Evolutionary conservation across 1,139 yeast species (phyloP).

Genomic region (Lodderomyces jiufengensis): DNA sequence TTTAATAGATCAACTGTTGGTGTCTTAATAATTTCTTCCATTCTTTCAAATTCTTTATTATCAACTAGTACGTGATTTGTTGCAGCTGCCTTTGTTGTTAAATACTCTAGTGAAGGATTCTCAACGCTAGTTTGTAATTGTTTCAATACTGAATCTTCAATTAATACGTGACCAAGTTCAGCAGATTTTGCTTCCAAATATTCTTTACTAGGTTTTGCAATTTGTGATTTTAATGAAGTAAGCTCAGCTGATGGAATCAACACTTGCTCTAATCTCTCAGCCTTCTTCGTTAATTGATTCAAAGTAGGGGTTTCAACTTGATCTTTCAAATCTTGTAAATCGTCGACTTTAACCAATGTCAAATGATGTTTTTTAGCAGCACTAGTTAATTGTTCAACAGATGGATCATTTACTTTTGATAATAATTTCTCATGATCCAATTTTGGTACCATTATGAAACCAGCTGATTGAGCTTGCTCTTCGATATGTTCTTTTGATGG

Average conservation of each 20-base stretch:
- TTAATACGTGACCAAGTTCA: slow-evolving; percentile 8
- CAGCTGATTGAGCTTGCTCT: slow-evolving; percentile 30
- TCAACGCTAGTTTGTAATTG: slow-evolving; percentile 8
- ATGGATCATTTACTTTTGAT: slow-evolving; percentile 25
- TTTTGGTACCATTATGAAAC: slow-evolving; percentile 30
- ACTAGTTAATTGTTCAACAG: slow-evolving; percentile 15
- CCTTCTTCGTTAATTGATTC: slow-evolving; percentile 18
- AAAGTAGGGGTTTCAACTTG: slow-evolving; percentile 20
- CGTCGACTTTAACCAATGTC: slow-evolving; percentile 15
- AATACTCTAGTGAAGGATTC: slow-evolving; percentile 21
- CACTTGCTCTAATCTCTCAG: slow-evolving; percentile 7
- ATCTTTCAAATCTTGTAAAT: slow-evolving; percentile 15
- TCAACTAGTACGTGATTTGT: slow-evolving; percentile 13
- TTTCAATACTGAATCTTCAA: slow-evolving; percentile 5
- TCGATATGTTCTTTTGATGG: slow-evolving; percentile 36
- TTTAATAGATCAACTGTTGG: slow-evolving; percentile 26
- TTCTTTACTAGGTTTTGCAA: slow-evolving; percentile 19
- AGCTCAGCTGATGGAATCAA: slow-evolving; percentile 20
- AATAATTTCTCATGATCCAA: slow-evolving; percentile 19
- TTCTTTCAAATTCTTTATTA: slow-evolving; percentile 16
- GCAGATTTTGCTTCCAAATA: slow-evolving; percentile 19
- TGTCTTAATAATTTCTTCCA: slow-evolving; percentile 17
- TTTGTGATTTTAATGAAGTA: slow-evolving; percentile 12
- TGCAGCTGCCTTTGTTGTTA: slow-evolving; percentile 15
- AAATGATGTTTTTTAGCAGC: slow-evolving; percentile 16